phyloP scores from a whole-genome alignment of 2,329 filamentous ascomycete genomes.

The Pseudogymnoascus verrucosus region DNA sequence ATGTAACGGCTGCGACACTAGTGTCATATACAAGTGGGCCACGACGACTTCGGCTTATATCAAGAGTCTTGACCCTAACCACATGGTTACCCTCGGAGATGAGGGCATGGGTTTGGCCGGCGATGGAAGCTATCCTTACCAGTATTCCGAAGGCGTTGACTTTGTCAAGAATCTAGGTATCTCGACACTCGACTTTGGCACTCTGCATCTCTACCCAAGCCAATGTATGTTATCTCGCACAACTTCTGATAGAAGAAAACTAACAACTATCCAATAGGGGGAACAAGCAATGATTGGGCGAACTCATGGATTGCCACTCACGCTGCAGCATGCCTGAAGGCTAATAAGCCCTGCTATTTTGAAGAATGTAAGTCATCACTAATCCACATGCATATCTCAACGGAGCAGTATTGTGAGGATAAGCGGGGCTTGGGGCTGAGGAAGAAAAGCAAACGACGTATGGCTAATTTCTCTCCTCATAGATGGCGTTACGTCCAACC shows the following conservation, averaged over 20 bases:
- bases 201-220: constrained; percentile 43
- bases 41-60: constrained; percentile 50
- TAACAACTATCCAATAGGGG: constrained; percentile 20
- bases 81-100: constrained; percentile 57
- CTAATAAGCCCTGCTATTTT: constrained; percentile 34
- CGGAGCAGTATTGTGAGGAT: no score
- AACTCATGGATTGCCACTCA: constrained; percentile 40
- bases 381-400: no score
- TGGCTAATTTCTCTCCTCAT: background rate
- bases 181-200: constrained; percentile 43
- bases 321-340: constrained; percentile 29
- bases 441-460: background rate
- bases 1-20: constrained; percentile 50
- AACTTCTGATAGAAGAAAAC: no score
- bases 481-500: background rate
- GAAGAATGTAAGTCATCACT: constrained; percentile 31
- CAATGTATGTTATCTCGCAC: constrained; percentile 21
- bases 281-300: constrained; percentile 32
- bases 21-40: constrained; percentile 54
- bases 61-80: constrained; percentile 52
- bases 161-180: constrained; percentile 41
- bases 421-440: no score
- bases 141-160: constrained; percentile 32
- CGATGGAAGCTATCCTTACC: constrained; percentile 37
- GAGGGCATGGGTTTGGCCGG: constrained; percentile 45